phyloP scores from a whole-genome alignment of 1,139 yeast genomes.

The Lodderomyces parapsilosis region DNA sequence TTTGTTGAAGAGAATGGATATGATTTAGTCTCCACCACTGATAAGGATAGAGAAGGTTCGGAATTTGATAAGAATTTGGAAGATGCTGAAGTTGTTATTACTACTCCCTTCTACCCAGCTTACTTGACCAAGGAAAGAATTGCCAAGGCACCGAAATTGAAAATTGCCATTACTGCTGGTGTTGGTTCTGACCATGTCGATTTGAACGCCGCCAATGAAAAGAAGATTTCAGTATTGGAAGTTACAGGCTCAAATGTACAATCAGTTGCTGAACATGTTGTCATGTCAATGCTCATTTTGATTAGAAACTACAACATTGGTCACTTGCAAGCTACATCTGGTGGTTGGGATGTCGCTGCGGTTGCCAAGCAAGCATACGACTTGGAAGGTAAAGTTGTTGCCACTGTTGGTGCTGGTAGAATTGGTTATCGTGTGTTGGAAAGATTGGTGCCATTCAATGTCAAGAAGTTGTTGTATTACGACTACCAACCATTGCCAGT shows the following conservation, averaged over 20 bases:
- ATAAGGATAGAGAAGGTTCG: slow-evolving; percentile 48
- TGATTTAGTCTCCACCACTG: slow-evolving; percentile 61
- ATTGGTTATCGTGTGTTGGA: slow-evolving; percentile 78
- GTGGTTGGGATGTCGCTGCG: slow-evolving; percentile 78
- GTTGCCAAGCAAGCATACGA: slow-evolving; percentile 74
- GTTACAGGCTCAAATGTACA: slow-evolving; percentile 82
- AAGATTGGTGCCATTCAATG: slow-evolving; percentile 71
- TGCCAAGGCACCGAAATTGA: slow-evolving; percentile 69
- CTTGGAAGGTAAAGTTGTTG: slow-evolving; percentile 71
- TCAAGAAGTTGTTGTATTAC: slow-evolving; percentile 69
- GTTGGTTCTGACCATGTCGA: slow-evolving; percentile 85
- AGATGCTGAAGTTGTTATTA: slow-evolving; percentile 67
- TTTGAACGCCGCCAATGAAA: slow-evolving; percentile 67
- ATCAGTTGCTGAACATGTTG: slow-evolving; percentile 80
- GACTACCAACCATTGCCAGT: slow-evolving; percentile 72
- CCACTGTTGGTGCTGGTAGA: slow-evolving; percentile 82
- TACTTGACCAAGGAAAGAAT: slow-evolving; percentile 68
- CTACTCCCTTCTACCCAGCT: slow-evolving; percentile 85
- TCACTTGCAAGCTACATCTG: slow-evolving; percentile 61
- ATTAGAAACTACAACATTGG: slow-evolving; percentile 81
- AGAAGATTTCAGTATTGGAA: slow-evolving; percentile 65
- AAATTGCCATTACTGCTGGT: slow-evolving; percentile 76
- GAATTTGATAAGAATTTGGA: slow-evolving; percentile 9
- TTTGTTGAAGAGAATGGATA: slow-evolving; percentile 70
- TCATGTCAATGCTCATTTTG: slow-evolving; percentile 70